These are phyloP conservation scores for Lactarius psammicola DNA, from an alignment of 768 basidiomycete species.

Conservation along the genomic window DNA sequence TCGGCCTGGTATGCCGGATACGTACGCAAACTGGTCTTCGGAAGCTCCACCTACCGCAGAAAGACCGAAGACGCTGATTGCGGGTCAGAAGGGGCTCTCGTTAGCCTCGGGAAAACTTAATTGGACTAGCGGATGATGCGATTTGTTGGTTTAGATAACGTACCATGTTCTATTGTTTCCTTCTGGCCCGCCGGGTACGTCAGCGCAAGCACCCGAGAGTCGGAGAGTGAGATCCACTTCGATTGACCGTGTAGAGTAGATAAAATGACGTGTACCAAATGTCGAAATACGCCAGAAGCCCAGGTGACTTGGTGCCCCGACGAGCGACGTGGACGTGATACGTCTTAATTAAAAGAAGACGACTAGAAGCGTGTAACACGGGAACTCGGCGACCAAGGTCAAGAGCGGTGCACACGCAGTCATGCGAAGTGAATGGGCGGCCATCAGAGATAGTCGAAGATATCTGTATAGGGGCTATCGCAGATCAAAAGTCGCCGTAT, in stretches of 20 bases:
- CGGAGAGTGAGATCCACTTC: neutral
- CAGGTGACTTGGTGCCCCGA: neutral
- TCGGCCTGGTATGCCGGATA: slow-evolving; percentile 54
- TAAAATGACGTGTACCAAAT: slow-evolving; percentile 11
- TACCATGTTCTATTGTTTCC: neutral
- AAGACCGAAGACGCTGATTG: slow-evolving; percentile 47
- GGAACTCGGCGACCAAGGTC: neutral
- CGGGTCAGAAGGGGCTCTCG: slow-evolving; percentile 51
- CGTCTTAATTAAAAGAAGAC: slow-evolving; percentile 21
- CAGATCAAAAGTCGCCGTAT: slow-evolving; percentile 21
- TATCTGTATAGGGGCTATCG: slow-evolving; percentile 9
- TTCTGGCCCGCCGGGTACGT: neutral
- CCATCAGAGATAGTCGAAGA: neutral
- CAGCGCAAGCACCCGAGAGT: neutral
- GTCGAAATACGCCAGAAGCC: slow-evolving; percentile 17
- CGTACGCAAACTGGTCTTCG: slow-evolving; percentile 51
- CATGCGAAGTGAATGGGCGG: neutral
- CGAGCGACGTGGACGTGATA: slow-evolving; percentile 1
- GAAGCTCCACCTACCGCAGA: slow-evolving; percentile 48
- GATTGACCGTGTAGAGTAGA: slow-evolving; percentile 5
- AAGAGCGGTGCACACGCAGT: slow-evolving; percentile 1
- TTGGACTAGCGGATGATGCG: neutral
- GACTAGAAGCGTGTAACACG: slow-evolving; percentile 16
- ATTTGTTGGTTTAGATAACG: neutral
- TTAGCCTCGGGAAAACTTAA: slow-evolving; percentile 38